Conservation (phyloP, 2,329 filamentous ascomycete genomes). For the Aspergillus ochraceoroseus region DNA sequence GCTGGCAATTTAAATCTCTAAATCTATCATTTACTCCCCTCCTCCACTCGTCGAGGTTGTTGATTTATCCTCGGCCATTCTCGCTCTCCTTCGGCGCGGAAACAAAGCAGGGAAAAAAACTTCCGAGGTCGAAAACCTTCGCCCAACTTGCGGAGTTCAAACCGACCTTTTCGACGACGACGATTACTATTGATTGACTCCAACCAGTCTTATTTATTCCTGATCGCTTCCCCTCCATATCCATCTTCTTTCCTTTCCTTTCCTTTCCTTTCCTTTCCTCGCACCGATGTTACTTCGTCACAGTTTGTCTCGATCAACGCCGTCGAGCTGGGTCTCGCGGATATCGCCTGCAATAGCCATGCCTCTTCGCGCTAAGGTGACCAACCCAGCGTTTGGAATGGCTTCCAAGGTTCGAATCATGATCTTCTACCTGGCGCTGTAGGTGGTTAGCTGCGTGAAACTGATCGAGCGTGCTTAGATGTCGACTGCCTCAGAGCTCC, state of each 20-base stretch:
- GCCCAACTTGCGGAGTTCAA: conserved; percentile 22
- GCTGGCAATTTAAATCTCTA: too few relatives aligned
- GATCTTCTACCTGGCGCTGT: too few relatives aligned
- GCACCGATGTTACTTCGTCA: conserved; percentile 43
- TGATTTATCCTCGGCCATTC: conserved; percentile 1
- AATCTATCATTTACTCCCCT: too few relatives aligned
- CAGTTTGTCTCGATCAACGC: conserved; percentile 36
- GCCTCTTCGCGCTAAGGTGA: conserved; percentile 75
- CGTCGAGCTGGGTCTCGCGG: conserved; percentile 48
- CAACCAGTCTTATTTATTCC: conserved; percentile 17
- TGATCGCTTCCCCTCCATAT: conserved; percentile 14
- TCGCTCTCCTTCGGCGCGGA: conserved; percentile 12
- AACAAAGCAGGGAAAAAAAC: conserved; percentile 26
- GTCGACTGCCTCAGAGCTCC: conserved; percentile 35
- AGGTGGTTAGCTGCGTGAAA: too few relatives aligned
- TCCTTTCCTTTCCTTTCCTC: conserved; percentile 12
- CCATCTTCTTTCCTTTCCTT: conserved; percentile 14
- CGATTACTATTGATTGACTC: neutral
- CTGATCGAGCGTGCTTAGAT: conserved; percentile 36
- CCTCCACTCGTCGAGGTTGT: too few relatives aligned
- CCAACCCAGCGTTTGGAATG: conserved; percentile 54
- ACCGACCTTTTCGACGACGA: conserved; percentile 21
- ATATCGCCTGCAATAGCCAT: conserved; percentile 51
- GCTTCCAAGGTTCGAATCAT: conserved; percentile 52
- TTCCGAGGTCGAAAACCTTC: conserved; percentile 31